phyloP scores from a whole-genome alignment of 1,139 yeast genomes.

The Kodamaea anthophila region DNA sequence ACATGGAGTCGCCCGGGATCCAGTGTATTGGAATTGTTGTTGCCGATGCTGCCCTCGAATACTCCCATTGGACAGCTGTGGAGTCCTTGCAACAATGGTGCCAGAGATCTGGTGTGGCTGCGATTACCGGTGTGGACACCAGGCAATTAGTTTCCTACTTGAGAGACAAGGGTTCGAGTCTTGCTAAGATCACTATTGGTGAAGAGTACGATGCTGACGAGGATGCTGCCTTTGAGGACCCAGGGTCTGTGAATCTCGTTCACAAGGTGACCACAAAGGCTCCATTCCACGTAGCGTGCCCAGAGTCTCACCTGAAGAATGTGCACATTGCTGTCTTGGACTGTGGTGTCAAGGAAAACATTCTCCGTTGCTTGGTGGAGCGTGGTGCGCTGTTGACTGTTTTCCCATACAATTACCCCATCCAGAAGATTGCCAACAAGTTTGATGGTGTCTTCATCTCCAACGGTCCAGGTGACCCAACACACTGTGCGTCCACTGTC shows the following conservation, averaged over 20 bases:
- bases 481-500: conserved; percentile 81
- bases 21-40: conserved; percentile 97
- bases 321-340: conserved; percentile 89
- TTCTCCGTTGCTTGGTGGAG: conserved; percentile 82
- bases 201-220: conserved; percentile 88
- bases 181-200: conserved; percentile 85
- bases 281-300: conserved; percentile 80
- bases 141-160: conserved; percentile 87
- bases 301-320: conserved; percentile 49
- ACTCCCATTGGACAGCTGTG: conserved; percentile 98
- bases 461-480: conserved; percentile 98
- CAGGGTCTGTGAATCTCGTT: conserved; percentile 86
- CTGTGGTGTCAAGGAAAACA: conserved; percentile 98
- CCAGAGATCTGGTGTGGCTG: conserved; percentile 92
- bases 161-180: conserved; percentile 92
- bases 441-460: conserved; percentile 94
- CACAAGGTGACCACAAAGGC: conserved; percentile 92
- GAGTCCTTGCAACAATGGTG: conserved; percentile 96
- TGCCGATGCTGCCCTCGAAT: conserved; percentile 89
- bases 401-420: conserved; percentile 91
- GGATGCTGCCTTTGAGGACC: conserved; percentile 88
- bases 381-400: conserved; percentile 97
- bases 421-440: conserved; percentile 83
- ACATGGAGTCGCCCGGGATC: conserved; percentile 84
- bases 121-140: conserved; percentile 95